Evolutionary conservation across 805 yeast genomes (phyloP).

Genomic region (Yarrowia sp.): DNA sequence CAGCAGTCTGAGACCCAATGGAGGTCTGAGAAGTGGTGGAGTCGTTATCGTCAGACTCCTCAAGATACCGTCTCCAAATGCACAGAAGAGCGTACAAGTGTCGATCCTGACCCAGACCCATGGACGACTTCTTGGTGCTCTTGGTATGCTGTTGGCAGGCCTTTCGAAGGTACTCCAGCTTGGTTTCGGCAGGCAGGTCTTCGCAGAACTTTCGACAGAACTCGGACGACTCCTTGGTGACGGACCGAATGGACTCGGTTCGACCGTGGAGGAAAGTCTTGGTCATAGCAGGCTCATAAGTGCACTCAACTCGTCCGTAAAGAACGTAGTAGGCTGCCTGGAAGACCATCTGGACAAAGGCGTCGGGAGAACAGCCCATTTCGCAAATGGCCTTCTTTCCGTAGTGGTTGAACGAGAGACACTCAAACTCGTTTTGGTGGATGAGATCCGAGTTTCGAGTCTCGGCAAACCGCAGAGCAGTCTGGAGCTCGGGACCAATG

Average conservation of each 20-base stretch:
- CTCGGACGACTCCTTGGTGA: slow-evolving; percentile 70
- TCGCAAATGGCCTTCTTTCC: slow-evolving; percentile 78
- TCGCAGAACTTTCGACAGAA: slow-evolving; percentile 86
- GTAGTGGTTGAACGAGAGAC: slow-evolving; percentile 59
- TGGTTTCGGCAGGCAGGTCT: slow-evolving; percentile 54
- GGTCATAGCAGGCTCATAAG: slow-evolving; percentile 97
- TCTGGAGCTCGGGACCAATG: slow-evolving; percentile 68
- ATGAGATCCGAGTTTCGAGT: slow-evolving; percentile 83
- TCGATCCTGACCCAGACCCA: slow-evolving; percentile 88
- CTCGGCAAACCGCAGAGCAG: slow-evolving; percentile 85
- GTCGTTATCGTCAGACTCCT: slow-evolving; percentile 32
- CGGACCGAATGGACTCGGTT: slow-evolving; percentile 88
- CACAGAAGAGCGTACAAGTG: slow-evolving; percentile 84
- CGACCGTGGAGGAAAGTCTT: slow-evolving; percentile 83
- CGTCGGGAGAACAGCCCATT: slow-evolving; percentile 90
- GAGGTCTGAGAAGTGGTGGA: slow-evolving; percentile 36
- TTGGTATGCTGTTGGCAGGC: slow-evolving; percentile 71
- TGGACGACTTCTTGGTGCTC: slow-evolving; percentile 64
- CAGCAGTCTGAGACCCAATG: slow-evolving; percentile 25
- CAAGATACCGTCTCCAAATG: slow-evolving; percentile 60
- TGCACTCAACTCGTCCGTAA: slow-evolving; percentile 88
- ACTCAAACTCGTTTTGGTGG: slow-evolving; percentile 82
- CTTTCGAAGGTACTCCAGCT: slow-evolving; percentile 54
- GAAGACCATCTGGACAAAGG: slow-evolving; percentile 89
- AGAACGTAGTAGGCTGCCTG: slow-evolving; percentile 90